Percentiles rank a stretch among this genome's conserved stretches.
These are phyloP conservation scores for cucumber (Cucumis sativus) DNA, from an alignment of 306 rosid species.

Conservation along the genomic window DNA sequence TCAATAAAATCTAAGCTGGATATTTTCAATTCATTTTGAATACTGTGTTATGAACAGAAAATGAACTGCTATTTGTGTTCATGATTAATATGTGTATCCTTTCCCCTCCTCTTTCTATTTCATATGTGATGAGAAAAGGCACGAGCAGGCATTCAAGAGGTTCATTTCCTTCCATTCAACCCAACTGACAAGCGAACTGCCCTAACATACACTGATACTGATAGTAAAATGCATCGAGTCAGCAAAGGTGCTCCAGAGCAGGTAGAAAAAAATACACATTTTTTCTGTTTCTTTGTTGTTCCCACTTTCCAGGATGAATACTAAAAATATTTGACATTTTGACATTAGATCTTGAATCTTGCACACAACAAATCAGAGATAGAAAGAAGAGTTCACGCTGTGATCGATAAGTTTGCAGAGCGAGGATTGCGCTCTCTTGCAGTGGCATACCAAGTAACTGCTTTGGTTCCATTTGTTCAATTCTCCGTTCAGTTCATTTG, in stretches of 20 bases:
- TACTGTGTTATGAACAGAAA: not conserved
- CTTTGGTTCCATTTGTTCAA: not conserved
- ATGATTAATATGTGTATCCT: not conserved
- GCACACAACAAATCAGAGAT: conserved; percentile 56
- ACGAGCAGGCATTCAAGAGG: conserved; percentile 55
- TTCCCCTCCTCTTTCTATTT: conserved; percentile 4
- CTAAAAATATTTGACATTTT: conserved; percentile 12
- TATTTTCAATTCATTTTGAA: not conserved
- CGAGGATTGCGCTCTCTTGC: conserved; percentile 83
- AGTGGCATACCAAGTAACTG: conserved; percentile 64
- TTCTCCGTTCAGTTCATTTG: not conserved
- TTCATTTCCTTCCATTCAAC: conserved; percentile 87
- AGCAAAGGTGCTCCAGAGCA: conserved; percentile 95
- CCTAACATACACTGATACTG: conserved; percentile 54
- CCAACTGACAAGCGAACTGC: conserved; percentile 85
- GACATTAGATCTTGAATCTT: conserved; percentile 62
- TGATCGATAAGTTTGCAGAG: conserved; percentile 66
- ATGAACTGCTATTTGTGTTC: not conserved
- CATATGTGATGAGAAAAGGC: conserved; percentile 32
- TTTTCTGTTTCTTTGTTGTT: conserved; percentile 2
- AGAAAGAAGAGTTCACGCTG: conserved; percentile 53
- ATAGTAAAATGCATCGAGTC: conserved; percentile 67
- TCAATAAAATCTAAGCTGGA: not conserved
- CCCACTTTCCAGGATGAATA: not conserved
- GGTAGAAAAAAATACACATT: conserved; percentile 24